Conservation (phyloP, 306 rosid species). For the Sicyos edulis region DNA sequence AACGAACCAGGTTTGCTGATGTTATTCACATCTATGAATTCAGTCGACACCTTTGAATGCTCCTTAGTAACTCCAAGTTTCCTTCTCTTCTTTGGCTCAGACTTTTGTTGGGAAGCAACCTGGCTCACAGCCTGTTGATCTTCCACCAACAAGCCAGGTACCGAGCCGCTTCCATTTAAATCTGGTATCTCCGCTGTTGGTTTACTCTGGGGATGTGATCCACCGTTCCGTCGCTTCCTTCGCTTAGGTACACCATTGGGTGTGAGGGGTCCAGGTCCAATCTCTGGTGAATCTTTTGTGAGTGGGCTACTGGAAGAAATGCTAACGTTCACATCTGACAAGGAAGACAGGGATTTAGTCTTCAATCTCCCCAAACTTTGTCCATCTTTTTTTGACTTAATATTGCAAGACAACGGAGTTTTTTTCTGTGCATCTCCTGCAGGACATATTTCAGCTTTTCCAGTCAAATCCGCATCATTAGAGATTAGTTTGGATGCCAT, state of each 20-base stretch:
- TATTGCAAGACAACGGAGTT: conserved; percentile 13
- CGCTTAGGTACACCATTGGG: conserved; percentile 27
- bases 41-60: conserved; percentile 22
- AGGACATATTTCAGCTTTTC: background rate
- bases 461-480: too few relatives aligned
- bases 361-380: conserved; percentile 34
- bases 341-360: conserved; percentile 54
- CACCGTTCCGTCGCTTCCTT: conserved; percentile 30
- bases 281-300: conserved; percentile 25
- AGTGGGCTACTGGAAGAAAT: conserved; percentile 20
- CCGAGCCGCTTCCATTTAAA: conserved; percentile 36
- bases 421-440: conserved; percentile 10
- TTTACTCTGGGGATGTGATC: conserved; percentile 22
- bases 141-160: conserved; percentile 15
- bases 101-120: conserved; percentile 34
- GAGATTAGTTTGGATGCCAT: too few relatives aligned
- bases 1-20: conserved; percentile 30
- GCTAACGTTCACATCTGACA: conserved; percentile 42
- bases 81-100: conserved; percentile 31
- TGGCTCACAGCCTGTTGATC: conserved; percentile 11
- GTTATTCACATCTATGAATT: conserved; percentile 18
- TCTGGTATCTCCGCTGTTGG: conserved; percentile 40
- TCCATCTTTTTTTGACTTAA: conserved; percentile 26
- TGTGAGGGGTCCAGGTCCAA: background rate
- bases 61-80: conserved; percentile 25